phyloP scores from a whole-genome alignment of 192 early-diverging fungal genomes.

The Podila clonocystis region DNA sequence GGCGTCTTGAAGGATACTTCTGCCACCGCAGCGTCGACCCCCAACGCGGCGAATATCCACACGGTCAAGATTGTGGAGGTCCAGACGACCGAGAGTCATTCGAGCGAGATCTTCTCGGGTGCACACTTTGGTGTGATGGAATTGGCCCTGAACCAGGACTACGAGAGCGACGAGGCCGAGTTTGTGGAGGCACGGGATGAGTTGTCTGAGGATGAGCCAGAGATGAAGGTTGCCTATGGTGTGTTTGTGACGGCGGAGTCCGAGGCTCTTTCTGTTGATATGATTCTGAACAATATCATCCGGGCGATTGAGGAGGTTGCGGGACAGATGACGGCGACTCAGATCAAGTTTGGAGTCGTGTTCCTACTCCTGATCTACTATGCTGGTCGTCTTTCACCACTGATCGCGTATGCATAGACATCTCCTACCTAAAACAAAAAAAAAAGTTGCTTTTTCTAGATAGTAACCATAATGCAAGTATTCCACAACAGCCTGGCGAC shows the following conservation, averaged over 20 bases:
- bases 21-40: not conserved
- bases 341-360: not conserved
- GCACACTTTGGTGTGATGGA: not conserved
- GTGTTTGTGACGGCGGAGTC: not conserved
- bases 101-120: not conserved
- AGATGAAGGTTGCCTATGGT: not conserved
- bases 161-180: conserved; percentile 2
- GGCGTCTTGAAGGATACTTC: not conserved
- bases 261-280: not conserved
- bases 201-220: not conserved
- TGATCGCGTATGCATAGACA: not conserved
- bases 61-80: conserved; percentile 3
- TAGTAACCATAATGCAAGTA: too few species aligned
- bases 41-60: not conserved
- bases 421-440: too few species aligned
- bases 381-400: not conserved
- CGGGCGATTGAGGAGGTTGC: not conserved
- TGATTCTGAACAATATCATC: not conserved
- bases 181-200: not conserved
- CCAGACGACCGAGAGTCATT: not conserved
- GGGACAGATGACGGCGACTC: not conserved
- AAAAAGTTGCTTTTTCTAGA: too few species aligned
- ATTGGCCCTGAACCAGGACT: not conserved
- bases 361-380: not conserved
- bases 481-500: too few species aligned